Base-by-base conservation (phyloP, 140 eudicot genomes). In the Flaveria floridana region DNA sequence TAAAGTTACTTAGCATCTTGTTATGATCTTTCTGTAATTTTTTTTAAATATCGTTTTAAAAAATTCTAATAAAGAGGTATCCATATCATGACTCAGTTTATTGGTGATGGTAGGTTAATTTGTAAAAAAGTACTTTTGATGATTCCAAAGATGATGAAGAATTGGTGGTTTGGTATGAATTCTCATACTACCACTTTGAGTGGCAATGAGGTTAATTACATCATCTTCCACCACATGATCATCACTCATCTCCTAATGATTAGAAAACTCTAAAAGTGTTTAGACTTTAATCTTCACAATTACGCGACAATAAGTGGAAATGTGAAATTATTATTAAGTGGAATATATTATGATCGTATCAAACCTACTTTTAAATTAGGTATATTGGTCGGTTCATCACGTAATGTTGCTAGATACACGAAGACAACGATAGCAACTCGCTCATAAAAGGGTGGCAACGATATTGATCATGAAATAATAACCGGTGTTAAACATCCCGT, bases 201-300 rank as follows among this genome's bases (percentile, higher is more conserved):
- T 23, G 61, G 46, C 63, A 48, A 61, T 6, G 12, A 28, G 80
- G 58, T 76, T 76, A 37, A 26, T 39, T 65, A 21, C 25, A 59
- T 46, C 65, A 50, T 70, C 25, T 47, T 71, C 72, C 44, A 78
- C 68, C 15, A 71, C 47, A 76, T 52, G 47, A 48, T 39, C 28
- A 21, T 25, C 73, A 63, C 76, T 78, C 78, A 78, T 71, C 65
- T 5, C 73, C 30, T 72, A 14, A 79, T 79, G 52, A 79, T 79
- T 63, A 63, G 51, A 51, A 72, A 58, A 41, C 42, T 41, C 41
- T 65, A 18, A 66, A 66, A 5, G 20, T 14, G 55, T 44, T 44
- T 23, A 21, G n/a, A 48, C 4, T 57, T 4, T 8, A 14, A 11
- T 62, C 82, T 78, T 78, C 7, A 37, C 30, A 37, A 10, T 14